phyloP scores from a whole-genome alignment of 2,329 filamentous ascomycete genomes.

The Aureobasidium subglaciale region DNA sequence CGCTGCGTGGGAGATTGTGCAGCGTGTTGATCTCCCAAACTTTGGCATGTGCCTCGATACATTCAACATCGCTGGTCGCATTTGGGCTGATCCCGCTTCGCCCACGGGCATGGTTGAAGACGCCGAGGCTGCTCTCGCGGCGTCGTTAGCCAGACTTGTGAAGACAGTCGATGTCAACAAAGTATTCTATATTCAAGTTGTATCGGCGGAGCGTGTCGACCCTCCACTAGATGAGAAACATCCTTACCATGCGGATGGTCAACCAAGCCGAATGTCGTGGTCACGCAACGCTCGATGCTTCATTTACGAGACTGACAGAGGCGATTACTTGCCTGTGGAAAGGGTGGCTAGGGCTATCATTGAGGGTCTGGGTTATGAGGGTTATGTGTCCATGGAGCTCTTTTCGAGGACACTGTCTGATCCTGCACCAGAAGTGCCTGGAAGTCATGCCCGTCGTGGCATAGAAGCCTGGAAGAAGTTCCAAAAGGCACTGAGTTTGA shows the following conservation, averaged over 20 bases:
- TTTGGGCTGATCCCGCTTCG: conserved; percentile 19
- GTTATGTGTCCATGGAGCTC: conserved; percentile 66
- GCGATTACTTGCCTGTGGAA: conserved; percentile 61
- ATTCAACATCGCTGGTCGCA: conserved; percentile 20
- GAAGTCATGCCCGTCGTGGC: conserved; percentile 48
- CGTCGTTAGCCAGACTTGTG: conserved; percentile 50
- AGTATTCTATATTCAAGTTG: conserved; percentile 70
- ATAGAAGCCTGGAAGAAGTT: conserved; percentile 44
- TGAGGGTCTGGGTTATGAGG: conserved; percentile 56
- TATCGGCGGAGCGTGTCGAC: conserved; percentile 60
- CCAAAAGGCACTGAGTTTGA: neutral
- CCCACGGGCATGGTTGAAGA: conserved; percentile 15
- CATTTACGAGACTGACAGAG: conserved; percentile 51
- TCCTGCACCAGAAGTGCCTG: conserved; percentile 45
- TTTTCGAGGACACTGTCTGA: conserved; percentile 57
- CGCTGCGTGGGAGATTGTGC: conserved; percentile 60
- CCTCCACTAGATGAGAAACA: conserved; percentile 51
- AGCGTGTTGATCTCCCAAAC: conserved; percentile 26
- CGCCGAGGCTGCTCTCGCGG: conserved; percentile 44
- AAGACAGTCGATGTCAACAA: conserved; percentile 53
- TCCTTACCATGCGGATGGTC: conserved; percentile 47
- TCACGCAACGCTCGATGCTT: conserved; percentile 64
- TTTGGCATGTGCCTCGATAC: conserved; percentile 21
- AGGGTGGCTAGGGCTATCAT: conserved; percentile 57
- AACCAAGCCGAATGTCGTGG: conserved; percentile 66